phyloP scores from a whole-genome alignment of 257 asterid species.

The Agastache rugosa region DNA sequence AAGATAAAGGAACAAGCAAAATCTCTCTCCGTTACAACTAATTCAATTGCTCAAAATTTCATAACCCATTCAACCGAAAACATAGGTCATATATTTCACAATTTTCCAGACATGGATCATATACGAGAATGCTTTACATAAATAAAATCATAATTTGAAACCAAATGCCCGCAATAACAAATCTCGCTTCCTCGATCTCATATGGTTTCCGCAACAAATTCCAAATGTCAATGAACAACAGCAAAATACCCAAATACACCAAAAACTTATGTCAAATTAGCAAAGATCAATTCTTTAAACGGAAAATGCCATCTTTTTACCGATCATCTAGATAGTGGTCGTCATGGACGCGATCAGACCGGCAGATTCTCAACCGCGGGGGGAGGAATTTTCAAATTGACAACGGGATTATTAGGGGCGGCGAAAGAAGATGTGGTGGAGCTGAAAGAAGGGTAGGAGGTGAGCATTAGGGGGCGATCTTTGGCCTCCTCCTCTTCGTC shows the following conservation, averaged over 20 bases:
- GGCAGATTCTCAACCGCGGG: conserved; percentile 72
- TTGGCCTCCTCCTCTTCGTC: conserved; percentile 87
- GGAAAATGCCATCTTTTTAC: conserved; percentile 25
- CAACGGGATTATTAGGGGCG: conserved; percentile 40
- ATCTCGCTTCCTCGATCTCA: not conserved
- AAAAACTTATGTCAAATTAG: not conserved
- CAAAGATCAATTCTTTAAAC: not conserved
- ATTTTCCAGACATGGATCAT: not conserved
- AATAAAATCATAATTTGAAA: conserved; percentile 2
- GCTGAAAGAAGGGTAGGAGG: conserved; percentile 49
- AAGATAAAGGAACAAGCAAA: not conserved
- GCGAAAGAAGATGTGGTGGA: conserved; percentile 46
- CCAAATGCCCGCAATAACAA: not conserved
- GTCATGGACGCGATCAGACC: conserved; percentile 50
- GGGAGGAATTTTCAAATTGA: conserved; percentile 33
- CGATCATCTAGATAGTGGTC: conserved; percentile 34
- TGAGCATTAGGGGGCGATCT: conserved; percentile 87
- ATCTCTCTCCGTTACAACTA: not conserved
- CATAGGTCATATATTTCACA: not conserved
- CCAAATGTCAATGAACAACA: not conserved
- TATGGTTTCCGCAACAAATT: conserved; percentile 11
- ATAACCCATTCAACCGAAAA: not conserved
- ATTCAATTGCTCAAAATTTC: not conserved
- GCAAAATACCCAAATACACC: conserved; percentile 10
- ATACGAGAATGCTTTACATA: conserved; percentile 17